Conservation (phyloP, 305 asterid genomes). For the Plantago coronopus region DNA sequence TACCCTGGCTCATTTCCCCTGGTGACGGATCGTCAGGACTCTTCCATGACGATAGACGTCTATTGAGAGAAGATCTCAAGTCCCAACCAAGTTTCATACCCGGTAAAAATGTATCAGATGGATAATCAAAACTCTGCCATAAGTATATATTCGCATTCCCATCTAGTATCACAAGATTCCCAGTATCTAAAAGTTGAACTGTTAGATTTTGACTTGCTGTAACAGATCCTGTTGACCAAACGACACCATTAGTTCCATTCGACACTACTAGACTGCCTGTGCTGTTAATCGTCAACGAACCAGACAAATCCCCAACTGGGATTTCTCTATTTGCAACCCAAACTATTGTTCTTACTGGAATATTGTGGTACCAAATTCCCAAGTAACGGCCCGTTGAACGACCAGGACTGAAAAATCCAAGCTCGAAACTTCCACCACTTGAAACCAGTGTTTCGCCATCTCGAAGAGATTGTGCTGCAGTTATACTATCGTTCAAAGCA, state of each 20-base stretch:
- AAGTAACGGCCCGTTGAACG: constrained; percentile 21
- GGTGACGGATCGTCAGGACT: constrained; percentile 39
- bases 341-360: constrained; percentile 21
- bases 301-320: constrained; percentile 21
- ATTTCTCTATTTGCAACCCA: too few species aligned
- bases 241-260: constrained; percentile 9
- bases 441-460: constrained; percentile 28
- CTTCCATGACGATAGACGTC: constrained; percentile 42
- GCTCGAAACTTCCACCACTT: constrained; percentile 23
- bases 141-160: constrained; percentile 18
- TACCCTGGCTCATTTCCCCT: constrained; percentile 33
- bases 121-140: constrained; percentile 52
- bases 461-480: constrained; percentile 19
- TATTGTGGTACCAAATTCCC: constrained; percentile 33
- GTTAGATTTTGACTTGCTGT: constrained; percentile 20
- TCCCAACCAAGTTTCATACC: constrained; percentile 60
- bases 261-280: constrained; percentile 5
- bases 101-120: constrained; percentile 42
- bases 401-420: constrained; percentile 33
- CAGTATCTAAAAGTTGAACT: constrained; percentile 41
- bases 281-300: constrained; percentile 19
- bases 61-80: constrained; percentile 29
- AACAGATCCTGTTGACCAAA: constrained; percentile 33
- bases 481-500: constrained; percentile 15
- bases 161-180: constrained; percentile 39